Conservation (phyloP, 108 stramenopile genomes). For the Nitzschia sp. region DNA sequence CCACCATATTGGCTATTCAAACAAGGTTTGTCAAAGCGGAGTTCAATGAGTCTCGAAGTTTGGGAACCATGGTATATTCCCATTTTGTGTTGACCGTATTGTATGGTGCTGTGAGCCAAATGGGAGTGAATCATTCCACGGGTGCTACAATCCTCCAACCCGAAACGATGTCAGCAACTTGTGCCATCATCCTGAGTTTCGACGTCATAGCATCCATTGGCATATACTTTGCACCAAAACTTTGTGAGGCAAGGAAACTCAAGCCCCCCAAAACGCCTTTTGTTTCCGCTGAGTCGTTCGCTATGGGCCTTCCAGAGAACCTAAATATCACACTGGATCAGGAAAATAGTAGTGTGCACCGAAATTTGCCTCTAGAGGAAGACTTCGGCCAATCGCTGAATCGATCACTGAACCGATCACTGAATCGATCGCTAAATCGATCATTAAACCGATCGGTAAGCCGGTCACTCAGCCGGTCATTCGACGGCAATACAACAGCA, state of each 20-base stretch:
- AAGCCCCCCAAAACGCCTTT: no score
- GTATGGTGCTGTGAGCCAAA: background rate
- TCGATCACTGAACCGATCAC: no score
- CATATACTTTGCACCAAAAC: constrained; percentile 30
- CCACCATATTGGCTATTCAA: constrained; percentile 35
- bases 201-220: constrained; percentile 18
- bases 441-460: no score
- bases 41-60: constrained; percentile 31
- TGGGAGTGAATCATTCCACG: background rate
- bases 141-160: background rate
- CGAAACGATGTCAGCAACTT: background rate
- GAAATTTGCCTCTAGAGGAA: no score
- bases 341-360: no score
- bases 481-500: no score
- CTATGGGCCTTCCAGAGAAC: no score
- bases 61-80: constrained; percentile 38
- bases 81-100: constrained; percentile 31
- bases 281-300: no score
- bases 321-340: no score
- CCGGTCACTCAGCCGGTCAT: no score
- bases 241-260: background rate
- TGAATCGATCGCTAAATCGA: no score
- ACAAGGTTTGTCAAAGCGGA: constrained; percentile 15
- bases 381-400: no score
- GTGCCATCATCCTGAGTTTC: constrained; percentile 22